phyloP scores from a whole-genome alignment of 345 rosid species.

The Pistacia integerrima region DNA sequence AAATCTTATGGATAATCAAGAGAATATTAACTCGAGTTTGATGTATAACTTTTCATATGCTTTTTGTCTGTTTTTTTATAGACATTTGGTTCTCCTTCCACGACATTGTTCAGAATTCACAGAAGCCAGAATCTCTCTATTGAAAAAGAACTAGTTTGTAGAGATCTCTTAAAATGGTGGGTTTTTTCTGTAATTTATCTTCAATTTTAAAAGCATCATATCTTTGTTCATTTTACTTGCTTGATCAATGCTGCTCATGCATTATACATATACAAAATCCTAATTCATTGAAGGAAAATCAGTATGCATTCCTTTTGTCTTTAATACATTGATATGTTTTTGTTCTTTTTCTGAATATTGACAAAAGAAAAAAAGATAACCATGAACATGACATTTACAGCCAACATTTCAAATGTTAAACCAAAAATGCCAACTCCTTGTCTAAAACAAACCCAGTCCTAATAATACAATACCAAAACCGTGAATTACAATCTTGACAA shows the following conservation, averaged over 20 bases:
- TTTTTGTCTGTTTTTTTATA: neutral
- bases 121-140: neutral
- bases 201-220: no score
- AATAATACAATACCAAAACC: neutral
- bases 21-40: neutral
- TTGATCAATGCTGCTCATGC: neutral
- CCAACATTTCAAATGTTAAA: slow-evolving; percentile 1
- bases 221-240: neutral
- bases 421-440: slow-evolving; percentile 1
- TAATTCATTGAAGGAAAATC: neutral
- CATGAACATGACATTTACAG: slow-evolving; percentile 10
- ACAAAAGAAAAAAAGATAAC: neutral
- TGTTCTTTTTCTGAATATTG: neutral
- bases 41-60: neutral
- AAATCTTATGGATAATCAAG: neutral
- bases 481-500: slow-evolving; percentile 12
- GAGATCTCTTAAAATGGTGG: neutral
- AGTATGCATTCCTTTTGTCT: neutral
- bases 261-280: no score
- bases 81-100: slow-evolving; percentile 3
- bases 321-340: neutral
- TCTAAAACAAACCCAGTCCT: slow-evolving; percentile 23
- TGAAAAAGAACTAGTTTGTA: neutral
- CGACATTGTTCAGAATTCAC: neutral
- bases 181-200: no score